Conservation (phyloP, 805 yeast species). For the Candida sithepensis region DNA sequence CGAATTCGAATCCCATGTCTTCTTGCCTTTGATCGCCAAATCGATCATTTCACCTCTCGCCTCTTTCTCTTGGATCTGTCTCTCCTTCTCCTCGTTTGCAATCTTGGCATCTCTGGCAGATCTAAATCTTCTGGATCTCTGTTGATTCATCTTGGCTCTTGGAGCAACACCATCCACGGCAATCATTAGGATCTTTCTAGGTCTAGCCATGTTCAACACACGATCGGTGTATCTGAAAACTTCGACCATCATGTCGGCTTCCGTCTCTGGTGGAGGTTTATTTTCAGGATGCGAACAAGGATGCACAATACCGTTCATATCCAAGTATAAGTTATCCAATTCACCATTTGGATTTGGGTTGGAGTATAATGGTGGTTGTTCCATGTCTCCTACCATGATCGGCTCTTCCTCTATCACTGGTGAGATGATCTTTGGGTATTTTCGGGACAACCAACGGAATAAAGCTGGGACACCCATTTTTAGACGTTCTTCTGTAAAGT, state of each 20-base stretch:
- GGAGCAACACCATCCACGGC: constrained; percentile 99
- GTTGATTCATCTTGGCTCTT: constrained; percentile 96
- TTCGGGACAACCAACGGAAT: constrained; percentile 90
- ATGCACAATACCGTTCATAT: constrained; percentile 99
- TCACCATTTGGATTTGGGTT: constrained; percentile 94
- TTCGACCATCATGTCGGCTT: constrained; percentile 94
- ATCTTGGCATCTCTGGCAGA: constrained; percentile 86
- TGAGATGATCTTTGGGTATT: constrained; percentile 90
- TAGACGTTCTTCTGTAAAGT: not conserved
- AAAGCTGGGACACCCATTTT: constrained; percentile 96
- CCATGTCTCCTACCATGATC: constrained; percentile 54
- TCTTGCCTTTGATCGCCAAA: constrained; percentile 65
- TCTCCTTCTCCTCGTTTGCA: constrained; percentile 67
- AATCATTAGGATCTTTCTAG: constrained; percentile 85
- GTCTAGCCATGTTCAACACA: constrained; percentile 90
- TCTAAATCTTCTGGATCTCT: constrained; percentile 88
- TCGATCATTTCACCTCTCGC: constrained; percentile 73
- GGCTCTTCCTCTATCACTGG: constrained; percentile 80
- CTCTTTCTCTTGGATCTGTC: constrained; percentile 55
- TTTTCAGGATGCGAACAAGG: constrained; percentile 99
- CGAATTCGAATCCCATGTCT: constrained; percentile 92
- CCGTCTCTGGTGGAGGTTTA: constrained; percentile 92
- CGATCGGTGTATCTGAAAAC: constrained; percentile 90
- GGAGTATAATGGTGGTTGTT: constrained; percentile 61
- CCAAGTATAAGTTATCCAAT: constrained; percentile 86